Percentiles rank a stretch among this genome's conserved stretches.
phyloP scores from a whole-genome alignment of 2,329 filamentous ascomycete genomes.

The Hymenoscyphus scutula region DNA sequence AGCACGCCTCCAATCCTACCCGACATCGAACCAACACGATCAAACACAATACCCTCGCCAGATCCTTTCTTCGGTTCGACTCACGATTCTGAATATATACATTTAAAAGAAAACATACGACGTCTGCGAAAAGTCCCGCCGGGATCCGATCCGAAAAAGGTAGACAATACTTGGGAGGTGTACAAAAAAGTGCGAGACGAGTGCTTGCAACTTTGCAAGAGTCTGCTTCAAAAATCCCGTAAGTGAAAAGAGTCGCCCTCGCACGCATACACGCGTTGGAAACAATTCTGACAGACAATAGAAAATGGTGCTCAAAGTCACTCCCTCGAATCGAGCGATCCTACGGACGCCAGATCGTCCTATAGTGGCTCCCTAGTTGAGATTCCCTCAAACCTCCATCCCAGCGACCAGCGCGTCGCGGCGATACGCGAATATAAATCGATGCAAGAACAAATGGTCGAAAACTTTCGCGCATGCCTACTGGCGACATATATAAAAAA shows the following conservation, averaged over 20 bases:
- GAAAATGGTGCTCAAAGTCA: constrained; percentile 24
- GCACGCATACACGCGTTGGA: not conserved
- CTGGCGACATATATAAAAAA: constrained; percentile 46
- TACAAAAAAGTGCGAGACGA: constrained; percentile 44
- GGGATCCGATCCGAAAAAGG: constrained; percentile 31
- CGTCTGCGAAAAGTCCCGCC: constrained; percentile 25
- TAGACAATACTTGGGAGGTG: constrained; percentile 46
- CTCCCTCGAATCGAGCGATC: constrained; percentile 27
- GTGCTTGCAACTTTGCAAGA: constrained; percentile 42
- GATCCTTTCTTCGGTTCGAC: constrained; percentile 26
- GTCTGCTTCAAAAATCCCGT: constrained; percentile 43
- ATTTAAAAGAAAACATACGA: constrained; percentile 32
- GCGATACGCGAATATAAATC: constrained; percentile 46
- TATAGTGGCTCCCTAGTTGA: constrained; percentile 32
- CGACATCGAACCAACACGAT: constrained; percentile 25
- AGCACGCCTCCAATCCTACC: constrained; percentile 21
- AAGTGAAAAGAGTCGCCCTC: constrained; percentile 18
- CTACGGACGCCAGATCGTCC: constrained; percentile 27
- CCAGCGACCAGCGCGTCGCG: constrained; percentile 37
- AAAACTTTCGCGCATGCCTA: constrained; percentile 43
- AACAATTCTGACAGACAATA: constrained; percentile 5
- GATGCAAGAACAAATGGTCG: constrained; percentile 43
- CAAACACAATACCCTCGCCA: constrained; percentile 27
- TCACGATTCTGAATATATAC: constrained; percentile 32
- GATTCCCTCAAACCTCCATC: constrained; percentile 23